Evolutionary conservation across 2,329 filamentous ascomycete genomes (phyloP).

Genomic region (Diaporthe vexans): DNA sequence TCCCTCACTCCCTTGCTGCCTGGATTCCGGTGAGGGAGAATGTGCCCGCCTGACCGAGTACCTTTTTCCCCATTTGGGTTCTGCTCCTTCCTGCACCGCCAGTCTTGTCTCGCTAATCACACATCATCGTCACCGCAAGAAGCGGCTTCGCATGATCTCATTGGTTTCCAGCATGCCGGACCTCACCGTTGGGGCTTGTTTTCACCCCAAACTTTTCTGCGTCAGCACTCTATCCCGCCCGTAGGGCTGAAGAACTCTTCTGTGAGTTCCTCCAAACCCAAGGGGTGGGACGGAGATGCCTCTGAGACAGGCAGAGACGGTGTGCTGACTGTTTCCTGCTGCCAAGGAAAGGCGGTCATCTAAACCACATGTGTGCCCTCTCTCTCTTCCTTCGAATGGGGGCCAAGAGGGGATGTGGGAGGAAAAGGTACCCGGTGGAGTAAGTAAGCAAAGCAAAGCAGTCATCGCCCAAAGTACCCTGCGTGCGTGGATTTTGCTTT

Average conservation of each 20-base stretch:
- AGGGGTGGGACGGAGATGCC: constrained; percentile 10
- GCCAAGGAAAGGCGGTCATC: constrained; percentile 33
- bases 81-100: not conserved
- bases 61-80: not conserved
- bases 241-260: constrained; percentile 28
- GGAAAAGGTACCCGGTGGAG: not conserved
- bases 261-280: not conserved
- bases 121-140: not conserved
- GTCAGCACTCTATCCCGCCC: constrained; percentile 29
- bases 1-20: not conserved
- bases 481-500: not conserved
- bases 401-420: not conserved
- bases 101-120: not conserved
- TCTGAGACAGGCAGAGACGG: constrained; percentile 14
- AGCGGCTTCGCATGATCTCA: not conserved
- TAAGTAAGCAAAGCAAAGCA: constrained; percentile 3
- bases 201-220: not conserved
- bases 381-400: not conserved
- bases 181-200: constrained; percentile 26
- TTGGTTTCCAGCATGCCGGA: constrained; percentile 29
- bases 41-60: not conserved
- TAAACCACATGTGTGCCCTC: constrained; percentile 1
- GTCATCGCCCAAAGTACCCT: constrained; percentile 17
- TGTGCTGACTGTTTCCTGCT: constrained; percentile 31
- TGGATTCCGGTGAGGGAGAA: not conserved